These are phyloP conservation scores for Suhomyces kunorum DNA, from an alignment of 1,139 yeast genomes.

Conservation along the genomic window DNA sequence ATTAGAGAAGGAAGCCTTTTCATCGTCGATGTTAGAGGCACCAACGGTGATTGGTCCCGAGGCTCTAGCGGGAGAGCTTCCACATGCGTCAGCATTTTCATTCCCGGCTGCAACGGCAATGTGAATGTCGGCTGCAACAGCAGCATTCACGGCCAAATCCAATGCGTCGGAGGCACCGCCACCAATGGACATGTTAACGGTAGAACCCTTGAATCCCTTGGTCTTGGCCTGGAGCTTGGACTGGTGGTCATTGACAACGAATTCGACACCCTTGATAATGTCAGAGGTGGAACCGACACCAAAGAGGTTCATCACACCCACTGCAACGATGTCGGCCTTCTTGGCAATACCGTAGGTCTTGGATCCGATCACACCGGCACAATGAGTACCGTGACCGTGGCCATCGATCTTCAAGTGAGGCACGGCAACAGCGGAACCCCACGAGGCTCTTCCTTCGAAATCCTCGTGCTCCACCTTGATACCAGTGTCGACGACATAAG, in stretches of 20 bases:
- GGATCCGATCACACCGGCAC: conserved; percentile 50
- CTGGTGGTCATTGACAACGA: conserved; percentile 42
- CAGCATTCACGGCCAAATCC: conserved; percentile 47
- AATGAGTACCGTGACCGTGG: conserved; percentile 48
- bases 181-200: conserved; percentile 47
- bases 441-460: conserved; percentile 44
- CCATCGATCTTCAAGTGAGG: conserved; percentile 40
- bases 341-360: conserved; percentile 47
- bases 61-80: conserved; percentile 47
- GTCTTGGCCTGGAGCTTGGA: conserved; percentile 28
- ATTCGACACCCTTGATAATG: conserved; percentile 47
- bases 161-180: conserved; percentile 45
- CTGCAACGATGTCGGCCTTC: conserved; percentile 43
- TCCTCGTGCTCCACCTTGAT: conserved; percentile 42
- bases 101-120: conserved; percentile 51
- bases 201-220: conserved; percentile 47
- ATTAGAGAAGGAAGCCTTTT: conserved; percentile 44
- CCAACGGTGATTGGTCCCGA: conserved; percentile 47
- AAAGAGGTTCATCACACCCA: conserved; percentile 42
- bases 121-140: conserved; percentile 42
- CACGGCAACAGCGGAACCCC: conserved; percentile 45
- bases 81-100: conserved; percentile 46
- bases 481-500: conserved; percentile 48
- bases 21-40: conserved; percentile 40
- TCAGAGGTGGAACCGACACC: conserved; percentile 47